These are phyloP conservation scores for Gossypium rotundifolium DNA, from an alignment of 345 rosid genomes.

Conservation along the genomic window DNA sequence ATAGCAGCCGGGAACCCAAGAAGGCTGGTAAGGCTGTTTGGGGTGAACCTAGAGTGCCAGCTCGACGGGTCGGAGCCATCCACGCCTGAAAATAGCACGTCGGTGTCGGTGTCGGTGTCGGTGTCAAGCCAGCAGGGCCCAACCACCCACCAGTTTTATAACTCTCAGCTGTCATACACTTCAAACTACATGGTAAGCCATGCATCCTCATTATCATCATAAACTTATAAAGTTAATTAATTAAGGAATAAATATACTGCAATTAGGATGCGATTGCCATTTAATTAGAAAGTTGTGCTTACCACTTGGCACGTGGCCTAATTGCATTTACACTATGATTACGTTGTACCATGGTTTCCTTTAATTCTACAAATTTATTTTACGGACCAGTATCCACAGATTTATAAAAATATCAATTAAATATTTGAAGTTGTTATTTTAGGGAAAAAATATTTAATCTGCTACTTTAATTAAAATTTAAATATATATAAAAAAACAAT, in stretches of 20 bases:
- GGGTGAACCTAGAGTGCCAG: conserved; percentile 87
- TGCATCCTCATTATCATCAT: background rate
- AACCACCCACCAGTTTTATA: conserved; percentile 24
- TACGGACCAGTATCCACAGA: no score
- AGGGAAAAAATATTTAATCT: background rate
- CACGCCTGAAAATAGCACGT: conserved; percentile 47
- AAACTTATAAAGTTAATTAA: background rate
- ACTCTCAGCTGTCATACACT: conserved; percentile 19
- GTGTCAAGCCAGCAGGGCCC: conserved; percentile 28
- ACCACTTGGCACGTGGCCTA: conserved; percentile 23
- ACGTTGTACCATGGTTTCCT: background rate
- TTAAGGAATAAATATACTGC: background rate
- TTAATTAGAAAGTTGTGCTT: conserved; percentile 10
- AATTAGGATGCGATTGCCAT: conserved; percentile 8
- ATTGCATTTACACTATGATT: conserved; percentile 7
- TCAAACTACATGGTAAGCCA: conserved; percentile 45
- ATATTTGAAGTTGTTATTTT: no score
- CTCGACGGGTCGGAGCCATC: conserved; percentile 51
- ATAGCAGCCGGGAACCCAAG: conserved; percentile 44
- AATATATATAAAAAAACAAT: background rate
- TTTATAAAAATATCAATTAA: no score
- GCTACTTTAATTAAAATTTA: background rate
- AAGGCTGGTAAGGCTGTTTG: conserved; percentile 70
- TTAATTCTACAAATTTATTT: no score
- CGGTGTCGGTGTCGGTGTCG: conserved; percentile 26